phyloP scores from a whole-genome alignment of 257 asterid species.

The Nicotiana sylvestris region DNA sequence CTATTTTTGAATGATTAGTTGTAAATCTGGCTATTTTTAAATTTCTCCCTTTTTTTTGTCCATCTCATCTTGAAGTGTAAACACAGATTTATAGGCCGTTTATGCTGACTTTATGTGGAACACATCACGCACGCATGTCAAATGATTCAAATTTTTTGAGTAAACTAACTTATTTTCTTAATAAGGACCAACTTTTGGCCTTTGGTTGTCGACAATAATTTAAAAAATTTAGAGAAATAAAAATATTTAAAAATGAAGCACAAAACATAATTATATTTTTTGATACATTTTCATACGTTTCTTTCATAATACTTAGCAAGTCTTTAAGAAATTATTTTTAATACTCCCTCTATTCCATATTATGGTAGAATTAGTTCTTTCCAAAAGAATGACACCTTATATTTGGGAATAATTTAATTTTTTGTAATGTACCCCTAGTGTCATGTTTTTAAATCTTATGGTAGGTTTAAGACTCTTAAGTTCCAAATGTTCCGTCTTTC shows the following conservation, averaged over 20 bases:
- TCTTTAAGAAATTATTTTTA: neutral
- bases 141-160: no score
- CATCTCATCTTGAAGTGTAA: conserved; percentile 3
- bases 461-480: no score
- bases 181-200: no score
- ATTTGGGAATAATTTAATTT: neutral
- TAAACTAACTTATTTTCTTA: no score
- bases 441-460: neutral
- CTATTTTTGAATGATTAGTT: no score
- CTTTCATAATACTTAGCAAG: neutral
- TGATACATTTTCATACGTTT: neutral
- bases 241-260: no score
- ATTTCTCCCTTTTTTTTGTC: neutral
- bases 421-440: neutral
- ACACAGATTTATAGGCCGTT: neutral
- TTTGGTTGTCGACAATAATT: neutral
- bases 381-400: neutral
- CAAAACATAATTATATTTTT: no score
- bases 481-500: no score
- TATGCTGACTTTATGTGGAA: no score
- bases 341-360: neutral
- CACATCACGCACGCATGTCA: no score
- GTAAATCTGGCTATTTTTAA: no score
- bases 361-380: neutral
- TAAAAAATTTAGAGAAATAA: neutral